These are phyloP conservation scores for Sphagnum contortum DNA, from an alignment of 225 moss, liverwort and hornwort species.

Conservation along the genomic window DNA sequence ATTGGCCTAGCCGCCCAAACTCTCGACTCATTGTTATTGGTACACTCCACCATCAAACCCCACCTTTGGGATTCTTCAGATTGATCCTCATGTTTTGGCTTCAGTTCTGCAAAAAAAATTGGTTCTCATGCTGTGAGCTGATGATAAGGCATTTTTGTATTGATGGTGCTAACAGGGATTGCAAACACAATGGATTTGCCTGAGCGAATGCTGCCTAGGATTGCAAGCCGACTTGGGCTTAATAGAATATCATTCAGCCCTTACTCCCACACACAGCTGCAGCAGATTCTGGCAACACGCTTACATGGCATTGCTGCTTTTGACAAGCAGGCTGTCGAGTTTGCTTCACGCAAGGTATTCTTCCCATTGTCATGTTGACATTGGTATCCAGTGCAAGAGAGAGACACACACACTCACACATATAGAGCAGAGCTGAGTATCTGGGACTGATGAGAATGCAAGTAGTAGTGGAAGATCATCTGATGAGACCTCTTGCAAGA, in stretches of 20 bases:
- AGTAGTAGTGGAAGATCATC: too few species aligned
- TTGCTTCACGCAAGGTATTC: conserved; percentile 88
- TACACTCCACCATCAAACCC: conserved; percentile 11
- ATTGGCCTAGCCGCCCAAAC: conserved; percentile 85
- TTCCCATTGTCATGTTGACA: too few species aligned
- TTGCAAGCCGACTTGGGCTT: conserved; percentile 91
- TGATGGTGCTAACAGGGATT: conserved; percentile 45
- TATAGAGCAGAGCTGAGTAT: too few species aligned
- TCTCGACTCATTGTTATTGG: conserved; percentile 91
- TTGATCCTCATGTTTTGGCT: neutral
- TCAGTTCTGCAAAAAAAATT: too few species aligned
- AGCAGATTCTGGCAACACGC: conserved; percentile 88
- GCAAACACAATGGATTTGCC: conserved; percentile 99
- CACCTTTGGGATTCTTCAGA: neutral
- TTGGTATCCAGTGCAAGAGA: neutral
- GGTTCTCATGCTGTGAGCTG: too few species aligned
- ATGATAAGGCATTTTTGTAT: too few species aligned
- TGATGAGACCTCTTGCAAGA: too few species aligned
- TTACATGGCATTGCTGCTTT: conserved; percentile 73
- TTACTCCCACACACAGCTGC: conserved; percentile 81
- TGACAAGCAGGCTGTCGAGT: conserved; percentile 92
- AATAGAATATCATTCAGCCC: conserved; percentile 87
- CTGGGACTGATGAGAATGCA: too few species aligned
- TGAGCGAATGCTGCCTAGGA: conserved; percentile 90
- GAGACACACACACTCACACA: neutral